Base-by-base conservation (phyloP, 2,329 filamentous ascomycete species). In the Botrytis deweyae region DNA sequence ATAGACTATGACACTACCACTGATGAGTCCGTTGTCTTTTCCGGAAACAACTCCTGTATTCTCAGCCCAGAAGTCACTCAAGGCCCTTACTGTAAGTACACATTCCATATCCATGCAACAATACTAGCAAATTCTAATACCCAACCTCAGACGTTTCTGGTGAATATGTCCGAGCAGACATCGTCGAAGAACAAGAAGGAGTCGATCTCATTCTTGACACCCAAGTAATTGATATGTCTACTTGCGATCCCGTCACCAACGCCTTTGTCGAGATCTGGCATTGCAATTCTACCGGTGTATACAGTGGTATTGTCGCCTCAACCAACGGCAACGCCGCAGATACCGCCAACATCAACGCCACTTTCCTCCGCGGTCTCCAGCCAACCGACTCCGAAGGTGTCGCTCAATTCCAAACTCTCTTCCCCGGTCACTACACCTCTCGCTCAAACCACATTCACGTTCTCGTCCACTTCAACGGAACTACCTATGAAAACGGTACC, bases 11-110 rank as follows among this genome's bases (percentile, higher is more conserved):
- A 79, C 36, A 61, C 76, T 7, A 75, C 78, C 70, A 85, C 83
- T 22, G 78, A 81, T 29, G 77, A 80, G 16, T 75, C 78, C 61
- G 82, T 76, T 74, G 79, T 87, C 42, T 86, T 86, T 73, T 80
- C 82, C 2, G 81, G 80, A 72, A 84, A 85, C 78, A 82, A 80
- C 62, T 84, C 84, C 29, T 88, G 87, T 75, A 81, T 87, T 40
- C 81, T 88, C 42, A 85, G 83, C n/a, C 86, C 86, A 0, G 87
- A 88, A 78, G 84, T 85, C 33, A 88, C 84, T 4, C 82, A 87
- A 78, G 87, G 87, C 0, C 87, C 87, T 33, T 89, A 88, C 81
- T 89, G 82, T 84, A 77, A 72, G 67, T 67, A 16, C 0, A 33
- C 0, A 9, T 29, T 10, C 3, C 1, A n/a, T 22, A 10, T 25